These are phyloP conservation scores for Pseudogymnoascus sp. DNA, from an alignment of 2,329 filamentous ascomycete genomes.

Conservation along the genomic window DNA sequence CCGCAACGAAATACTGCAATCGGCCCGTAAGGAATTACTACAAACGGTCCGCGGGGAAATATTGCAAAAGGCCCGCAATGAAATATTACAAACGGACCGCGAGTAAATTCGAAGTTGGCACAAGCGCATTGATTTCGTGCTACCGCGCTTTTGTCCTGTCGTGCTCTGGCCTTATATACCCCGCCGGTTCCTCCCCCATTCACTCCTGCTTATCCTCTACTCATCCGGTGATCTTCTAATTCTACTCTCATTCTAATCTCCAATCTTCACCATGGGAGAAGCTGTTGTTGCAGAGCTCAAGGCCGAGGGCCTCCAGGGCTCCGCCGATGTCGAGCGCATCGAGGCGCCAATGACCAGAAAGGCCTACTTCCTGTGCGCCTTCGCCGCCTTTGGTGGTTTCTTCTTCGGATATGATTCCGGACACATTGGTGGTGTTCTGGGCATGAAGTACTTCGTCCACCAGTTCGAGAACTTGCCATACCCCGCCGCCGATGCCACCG, in stretches of 20 bases:
- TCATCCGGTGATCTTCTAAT: background rate
- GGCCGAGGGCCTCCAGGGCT: background rate
- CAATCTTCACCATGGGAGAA: background rate
- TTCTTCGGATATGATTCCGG: constrained; percentile 63
- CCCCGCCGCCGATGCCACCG: constrained; percentile 43
- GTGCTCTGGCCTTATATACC: background rate
- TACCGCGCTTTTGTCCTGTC: background rate
- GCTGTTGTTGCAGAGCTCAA: background rate
- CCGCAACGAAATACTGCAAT: background rate
- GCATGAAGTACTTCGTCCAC: constrained; percentile 64
- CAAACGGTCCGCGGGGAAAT: background rate
- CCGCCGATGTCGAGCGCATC: constrained; percentile 57
- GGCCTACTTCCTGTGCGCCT: constrained; percentile 62
- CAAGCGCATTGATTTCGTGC: background rate
- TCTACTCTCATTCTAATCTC: background rate
- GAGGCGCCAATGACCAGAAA: constrained; percentile 62
- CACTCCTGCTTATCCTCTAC: background rate
- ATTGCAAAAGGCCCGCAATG: background rate
- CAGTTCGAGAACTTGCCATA: constrained; percentile 33
- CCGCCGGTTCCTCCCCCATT: background rate
- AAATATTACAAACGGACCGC: background rate
- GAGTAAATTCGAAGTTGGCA: background rate
- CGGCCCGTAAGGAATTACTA: background rate
- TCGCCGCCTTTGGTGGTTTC: constrained; percentile 57
- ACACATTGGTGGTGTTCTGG: constrained; percentile 61